These are phyloP conservation scores for Schwanniomyces polymorphus DNA, from an alignment of 805 yeast genomes.

Conservation along the genomic window DNA sequence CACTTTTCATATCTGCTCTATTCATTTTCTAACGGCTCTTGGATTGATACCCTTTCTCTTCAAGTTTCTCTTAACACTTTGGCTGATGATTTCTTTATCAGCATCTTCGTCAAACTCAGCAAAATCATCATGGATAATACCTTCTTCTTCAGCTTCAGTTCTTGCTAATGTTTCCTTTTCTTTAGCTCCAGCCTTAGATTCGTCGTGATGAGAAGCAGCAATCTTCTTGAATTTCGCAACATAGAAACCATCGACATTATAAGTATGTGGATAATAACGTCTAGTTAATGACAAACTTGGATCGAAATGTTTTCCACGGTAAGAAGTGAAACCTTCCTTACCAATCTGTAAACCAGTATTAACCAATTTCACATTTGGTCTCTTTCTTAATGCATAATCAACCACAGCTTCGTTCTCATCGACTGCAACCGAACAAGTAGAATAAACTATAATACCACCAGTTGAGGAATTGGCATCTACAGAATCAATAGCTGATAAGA, in stretches of 20 bases:
- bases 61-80: slow-evolving; percentile 62
- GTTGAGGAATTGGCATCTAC: slow-evolving; percentile 90
- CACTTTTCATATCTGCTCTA: not conserved
- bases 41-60: slow-evolving; percentile 77
- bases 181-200: slow-evolving; percentile 81
- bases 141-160: slow-evolving; percentile 77
- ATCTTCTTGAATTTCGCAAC: slow-evolving; percentile 95
- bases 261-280: slow-evolving; percentile 97
- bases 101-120: slow-evolving; percentile 76
- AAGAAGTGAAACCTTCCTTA: slow-evolving; percentile 91
- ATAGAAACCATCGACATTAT: slow-evolving; percentile 96
- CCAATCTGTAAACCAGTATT: slow-evolving; percentile 93
- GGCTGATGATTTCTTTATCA: slow-evolving; percentile 71
- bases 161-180: slow-evolving; percentile 84
- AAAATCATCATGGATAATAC: slow-evolving; percentile 82
- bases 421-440: slow-evolving; percentile 97
- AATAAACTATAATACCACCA: slow-evolving; percentile 93
- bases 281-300: slow-evolving; percentile 76
- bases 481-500: slow-evolving; percentile 94
- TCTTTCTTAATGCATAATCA: slow-evolving; percentile 93
- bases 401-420: slow-evolving; percentile 99
- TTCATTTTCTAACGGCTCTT: slow-evolving; percentile 25
- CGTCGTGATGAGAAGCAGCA: slow-evolving; percentile 83
- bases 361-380: slow-evolving; percentile 94
- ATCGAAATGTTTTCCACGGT: slow-evolving; percentile 89